Conservation (phyloP, 139 green algal species). For the Marvania coccoides region DNA sequence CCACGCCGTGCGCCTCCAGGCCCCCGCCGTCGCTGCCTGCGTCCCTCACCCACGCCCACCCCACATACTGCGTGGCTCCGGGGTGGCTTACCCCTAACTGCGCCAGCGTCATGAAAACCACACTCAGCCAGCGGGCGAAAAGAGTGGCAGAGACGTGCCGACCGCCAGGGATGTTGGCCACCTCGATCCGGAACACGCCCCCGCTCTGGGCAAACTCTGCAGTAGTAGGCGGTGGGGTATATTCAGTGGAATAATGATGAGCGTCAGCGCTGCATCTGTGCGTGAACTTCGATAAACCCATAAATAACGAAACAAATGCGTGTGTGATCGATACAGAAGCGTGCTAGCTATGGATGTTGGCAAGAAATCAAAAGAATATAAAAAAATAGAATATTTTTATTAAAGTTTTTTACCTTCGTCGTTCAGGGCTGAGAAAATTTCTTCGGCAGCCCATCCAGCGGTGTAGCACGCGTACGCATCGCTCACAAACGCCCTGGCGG, state of each 20-base stretch:
- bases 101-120: slow-evolving; percentile 52
- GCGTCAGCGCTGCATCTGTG: background rate
- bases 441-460: slow-evolving; percentile 28
- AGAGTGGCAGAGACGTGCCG: slow-evolving; percentile 6
- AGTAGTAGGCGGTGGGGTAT: background rate
- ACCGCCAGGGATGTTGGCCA: background rate
- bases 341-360: too few species aligned
- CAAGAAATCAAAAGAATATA: background rate
- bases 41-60: slow-evolving; percentile 25
- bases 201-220: slow-evolving; percentile 24
- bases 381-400: background rate
- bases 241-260: background rate
- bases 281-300: too few species aligned
- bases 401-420: slow-evolving; percentile 41
- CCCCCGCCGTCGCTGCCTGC: background rate
- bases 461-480: slow-evolving; percentile 18
- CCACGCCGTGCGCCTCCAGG: slow-evolving; percentile 25
- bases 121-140: slow-evolving; percentile 36
- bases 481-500: slow-evolving; percentile 41
- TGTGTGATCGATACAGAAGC: too few species aligned
- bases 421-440: slow-evolving; percentile 34
- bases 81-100: slow-evolving; percentile 61
- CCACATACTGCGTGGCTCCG: background rate
- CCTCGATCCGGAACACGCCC: background rate
- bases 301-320: too few species aligned